Evolutionary conservation across 805 yeast genomes (phyloP).

Genomic region (Wickerhamomyces subpelliculosus): DNA sequence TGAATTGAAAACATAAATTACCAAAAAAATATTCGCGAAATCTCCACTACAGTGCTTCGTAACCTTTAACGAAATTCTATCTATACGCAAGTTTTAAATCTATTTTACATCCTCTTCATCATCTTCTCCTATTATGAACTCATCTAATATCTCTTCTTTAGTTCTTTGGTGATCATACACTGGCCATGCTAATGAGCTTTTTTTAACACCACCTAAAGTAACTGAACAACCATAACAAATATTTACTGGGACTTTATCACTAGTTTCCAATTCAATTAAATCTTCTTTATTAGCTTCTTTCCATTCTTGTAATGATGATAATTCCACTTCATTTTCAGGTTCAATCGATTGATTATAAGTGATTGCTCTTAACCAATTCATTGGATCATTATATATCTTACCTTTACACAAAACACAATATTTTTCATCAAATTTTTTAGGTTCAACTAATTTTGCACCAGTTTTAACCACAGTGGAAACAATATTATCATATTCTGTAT

Average conservation of each 20-base stretch:
- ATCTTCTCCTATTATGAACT: slow-evolving; percentile 37
- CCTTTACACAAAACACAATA: slow-evolving; percentile 53
- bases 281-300: slow-evolving; percentile 15
- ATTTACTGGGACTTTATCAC: slow-evolving; percentile 17
- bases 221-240: slow-evolving; percentile 77
- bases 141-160: slow-evolving; percentile 35
- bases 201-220: slow-evolving; percentile 39
- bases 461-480: slow-evolving; percentile 90
- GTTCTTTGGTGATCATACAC: slow-evolving; percentile 22
- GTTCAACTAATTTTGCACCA: slow-evolving; percentile 65
- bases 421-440: slow-evolving; percentile 23
- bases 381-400: slow-evolving; percentile 49
- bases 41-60: neutral
- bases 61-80: neutral
- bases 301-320: slow-evolving; percentile 29
- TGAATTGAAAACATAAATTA: too few relatives aligned
- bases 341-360: slow-evolving; percentile 55
- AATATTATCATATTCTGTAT: slow-evolving; percentile 76
- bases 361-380: slow-evolving; percentile 60
- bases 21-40: too few relatives aligned
- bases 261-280: slow-evolving; percentile 8
- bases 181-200: slow-evolving; percentile 34
- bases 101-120: slow-evolving; percentile 16
- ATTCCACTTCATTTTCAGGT: slow-evolving; percentile 36
- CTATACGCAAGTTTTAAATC: neutral